Base-by-base conservation (phyloP, 106 monocot species). In the Dioscorea dumetorum region DNA sequence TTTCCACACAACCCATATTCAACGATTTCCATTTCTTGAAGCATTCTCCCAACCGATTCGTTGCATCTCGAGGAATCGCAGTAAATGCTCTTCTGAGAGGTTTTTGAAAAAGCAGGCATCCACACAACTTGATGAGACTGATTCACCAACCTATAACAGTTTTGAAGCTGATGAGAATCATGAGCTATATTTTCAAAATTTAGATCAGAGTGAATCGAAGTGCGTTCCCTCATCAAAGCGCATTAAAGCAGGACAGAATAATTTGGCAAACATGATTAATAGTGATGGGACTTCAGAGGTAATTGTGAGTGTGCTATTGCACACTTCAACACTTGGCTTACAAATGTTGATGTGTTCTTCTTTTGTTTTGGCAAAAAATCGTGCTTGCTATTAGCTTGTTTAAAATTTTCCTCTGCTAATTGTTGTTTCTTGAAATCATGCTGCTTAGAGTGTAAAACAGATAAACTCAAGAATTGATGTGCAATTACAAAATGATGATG, bases 11-110 rank as follows among this genome's bases (percentile, higher is more conserved):
- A 53, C 74, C 24, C 49, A 58, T 67, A 22, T 64, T 63, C 69
- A 83, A 68, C 81, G 67, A 79, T 88, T 79, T 74, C 87, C 90
- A 50, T 94, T 94, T 77, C 74, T 90, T 67, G 85, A 94, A 76
- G 80, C 79, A 20, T 83, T 83, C 63, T 90, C 90, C 33, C 74
- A 72, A 72, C 85, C 87, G 50, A 94, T 94, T 31, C 81, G 88
- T 64, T 95, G 94, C 63, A 88, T 95, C 72, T 90, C 94, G 65
- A 83, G 88, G 64, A 87, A 72, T 59, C 81, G 80, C 28, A 74
- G 18, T 68, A 56, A 21, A 32, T 79, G 77, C 19, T 62, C 80
- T 56, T 58, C 64, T 78, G 41, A 41, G 41, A 64, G 33, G 0
- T 15, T 62, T 53, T 78, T 67, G 53, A 87, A 72, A 75, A 84